Evolutionary conservation across 345 rosid genomes (phyloP).

Genomic region (Raphanus raphanistrum): DNA sequence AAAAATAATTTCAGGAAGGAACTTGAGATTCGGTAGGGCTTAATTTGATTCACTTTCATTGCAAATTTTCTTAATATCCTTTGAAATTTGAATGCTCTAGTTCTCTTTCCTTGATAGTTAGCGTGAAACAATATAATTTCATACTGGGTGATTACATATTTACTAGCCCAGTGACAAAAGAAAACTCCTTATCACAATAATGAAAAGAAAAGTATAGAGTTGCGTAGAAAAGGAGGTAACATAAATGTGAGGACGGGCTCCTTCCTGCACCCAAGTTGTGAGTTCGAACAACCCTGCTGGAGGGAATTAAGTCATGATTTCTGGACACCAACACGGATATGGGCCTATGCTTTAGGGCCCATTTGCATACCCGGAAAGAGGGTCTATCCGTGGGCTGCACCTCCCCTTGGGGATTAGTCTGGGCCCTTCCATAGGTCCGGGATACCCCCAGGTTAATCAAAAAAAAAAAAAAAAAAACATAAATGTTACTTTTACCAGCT

Average conservation of each 20-base stretch:
- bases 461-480: too few species aligned
- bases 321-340: too few species aligned
- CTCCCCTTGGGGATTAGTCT: too few species aligned
- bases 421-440: too few species aligned
- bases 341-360: too few species aligned
- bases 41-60: not conserved
- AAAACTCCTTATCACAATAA: not conserved
- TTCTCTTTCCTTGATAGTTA: not conserved
- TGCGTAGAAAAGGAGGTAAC: slow-evolving; percentile 6
- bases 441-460: too few species aligned
- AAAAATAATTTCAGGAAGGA: slow-evolving; percentile 10
- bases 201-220: not conserved
- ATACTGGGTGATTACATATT: not conserved
- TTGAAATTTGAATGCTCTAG: not conserved
- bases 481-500: slow-evolving; percentile 33
- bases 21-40: not conserved
- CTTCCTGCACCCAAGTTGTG: too few species aligned
- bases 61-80: not conserved
- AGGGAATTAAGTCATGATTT: too few species aligned
- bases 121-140: not conserved
- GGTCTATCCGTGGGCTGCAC: too few species aligned
- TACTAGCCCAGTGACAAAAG: slow-evolving; percentile 17
- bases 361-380: too few species aligned
- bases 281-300: too few species aligned
- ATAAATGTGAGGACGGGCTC: too few species aligned